phyloP scores from a whole-genome alignment of 176 grass and related monocot genomes.

The Phoenix dactylifera region DNA sequence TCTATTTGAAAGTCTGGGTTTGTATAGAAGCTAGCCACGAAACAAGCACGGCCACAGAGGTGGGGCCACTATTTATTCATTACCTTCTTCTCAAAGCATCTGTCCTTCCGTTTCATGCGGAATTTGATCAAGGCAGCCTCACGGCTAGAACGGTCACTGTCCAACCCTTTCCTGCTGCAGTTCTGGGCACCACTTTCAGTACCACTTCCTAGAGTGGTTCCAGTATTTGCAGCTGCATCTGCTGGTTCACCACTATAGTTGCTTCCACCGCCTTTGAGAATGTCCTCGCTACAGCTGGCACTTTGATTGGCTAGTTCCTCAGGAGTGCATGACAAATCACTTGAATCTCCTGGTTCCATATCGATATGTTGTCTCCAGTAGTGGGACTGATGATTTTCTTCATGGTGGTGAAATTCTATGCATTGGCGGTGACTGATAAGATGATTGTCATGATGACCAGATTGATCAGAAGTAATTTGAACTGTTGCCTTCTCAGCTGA shows the following conservation, averaged over 20 bases:
- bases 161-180: slow-evolving; percentile 19
- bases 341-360: slow-evolving; percentile 22
- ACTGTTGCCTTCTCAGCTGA: slow-evolving; percentile 21
- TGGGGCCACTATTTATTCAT: too few species aligned
- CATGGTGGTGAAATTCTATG: slow-evolving; percentile 24
- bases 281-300: slow-evolving; percentile 45
- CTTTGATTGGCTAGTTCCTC: slow-evolving; percentile 31
- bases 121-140: slow-evolving; percentile 92
- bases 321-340: slow-evolving; percentile 26
- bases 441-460: slow-evolving; percentile 37
- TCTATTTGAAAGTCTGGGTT: too few species aligned
- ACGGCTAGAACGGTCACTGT: slow-evolving; percentile 30
- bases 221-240: slow-evolving; percentile 28
- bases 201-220: slow-evolving; percentile 47
- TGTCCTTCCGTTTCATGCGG: slow-evolving; percentile 90
- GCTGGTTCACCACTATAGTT: slow-evolving; percentile 48
- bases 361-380: slow-evolving; percentile 29
- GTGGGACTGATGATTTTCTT: slow-evolving; percentile 34
- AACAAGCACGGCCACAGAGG: too few species aligned
- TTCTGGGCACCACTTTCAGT: slow-evolving; percentile 65
- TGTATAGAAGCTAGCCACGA: too few species aligned
- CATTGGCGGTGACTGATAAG: slow-evolving; percentile 11
- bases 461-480: slow-evolving; percentile 32
- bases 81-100: slow-evolving; percentile 99
- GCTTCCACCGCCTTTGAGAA: slow-evolving; percentile 45